These are phyloP conservation scores for Hymenoscyphus linearis DNA, from an alignment of 2,329 filamentous ascomycete species.

Conservation along the genomic window DNA sequence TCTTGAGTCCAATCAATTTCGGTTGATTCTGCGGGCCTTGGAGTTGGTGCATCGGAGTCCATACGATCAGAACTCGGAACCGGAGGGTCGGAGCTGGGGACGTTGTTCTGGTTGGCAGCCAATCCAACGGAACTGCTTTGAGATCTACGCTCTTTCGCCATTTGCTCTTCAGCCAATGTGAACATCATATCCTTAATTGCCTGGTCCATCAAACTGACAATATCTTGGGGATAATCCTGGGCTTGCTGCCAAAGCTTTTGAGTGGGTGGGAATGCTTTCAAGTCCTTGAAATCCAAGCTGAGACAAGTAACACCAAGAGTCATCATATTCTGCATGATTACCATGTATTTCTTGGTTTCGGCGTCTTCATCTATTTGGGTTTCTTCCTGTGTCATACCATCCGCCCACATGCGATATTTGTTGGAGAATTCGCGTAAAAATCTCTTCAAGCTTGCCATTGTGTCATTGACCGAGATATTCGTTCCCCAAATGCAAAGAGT, in stretches of 20 bases:
- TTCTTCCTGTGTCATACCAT: conserved; percentile 75
- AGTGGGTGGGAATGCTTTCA: conserved; percentile 89
- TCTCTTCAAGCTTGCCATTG: conserved; percentile 80
- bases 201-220: conserved; percentile 95
- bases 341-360: conserved; percentile 75
- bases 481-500: conserved; percentile 93
- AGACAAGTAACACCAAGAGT: conserved; percentile 77
- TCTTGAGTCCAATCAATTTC: conserved; percentile 64
- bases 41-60: conserved; percentile 42
- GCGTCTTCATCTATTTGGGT: conserved; percentile 64
- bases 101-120: conserved; percentile 39
- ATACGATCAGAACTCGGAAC: conserved; percentile 63
- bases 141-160: conserved; percentile 60
- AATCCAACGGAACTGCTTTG: conserved; percentile 46
- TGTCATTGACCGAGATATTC: conserved; percentile 89
- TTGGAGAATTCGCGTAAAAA: conserved; percentile 88
- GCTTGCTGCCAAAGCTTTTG: conserved; percentile 93
- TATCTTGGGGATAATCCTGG: conserved; percentile 90
- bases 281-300: conserved; percentile 81
- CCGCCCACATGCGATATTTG: conserved; percentile 89
- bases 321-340: conserved; percentile 85
- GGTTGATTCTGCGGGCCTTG: conserved; percentile 40
- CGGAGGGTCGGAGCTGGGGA: conserved; percentile 7
- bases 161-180: conserved; percentile 77
- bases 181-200: conserved; percentile 89